Conservation (phyloP, 1,284 basidiomycete genomes). For the Sanghuangporus baumii region DNA sequence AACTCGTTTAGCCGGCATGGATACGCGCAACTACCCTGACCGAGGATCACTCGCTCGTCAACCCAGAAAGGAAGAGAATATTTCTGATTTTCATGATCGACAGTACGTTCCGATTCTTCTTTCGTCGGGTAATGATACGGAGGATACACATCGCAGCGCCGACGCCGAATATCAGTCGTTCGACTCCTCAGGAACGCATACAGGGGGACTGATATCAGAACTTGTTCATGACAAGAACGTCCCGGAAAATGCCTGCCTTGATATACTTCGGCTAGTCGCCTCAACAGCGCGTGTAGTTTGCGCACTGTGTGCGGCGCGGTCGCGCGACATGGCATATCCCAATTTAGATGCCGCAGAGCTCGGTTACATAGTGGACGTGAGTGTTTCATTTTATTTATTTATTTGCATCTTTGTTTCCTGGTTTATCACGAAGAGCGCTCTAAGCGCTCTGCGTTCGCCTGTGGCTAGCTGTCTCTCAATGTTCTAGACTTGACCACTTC, state of each 20-base stretch:
- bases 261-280: conserved; percentile 1
- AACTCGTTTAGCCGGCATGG: not conserved
- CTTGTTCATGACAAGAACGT: not conserved
- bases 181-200: not conserved
- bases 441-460: not conserved
- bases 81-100: conserved; percentile 4
- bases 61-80: not conserved
- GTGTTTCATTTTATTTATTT: conserved; percentile 20
- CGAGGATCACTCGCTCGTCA: not conserved
- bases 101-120: not conserved
- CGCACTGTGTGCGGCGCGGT: conserved; percentile 1
- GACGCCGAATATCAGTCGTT: not conserved
- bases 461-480: not conserved
- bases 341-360: conserved; percentile 27
- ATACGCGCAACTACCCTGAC: not conserved
- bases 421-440: not conserved
- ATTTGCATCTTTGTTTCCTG: not conserved
- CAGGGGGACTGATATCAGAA: not conserved
- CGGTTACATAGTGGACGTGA: conserved; percentile 37
- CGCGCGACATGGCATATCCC: conserved; percentile 4
- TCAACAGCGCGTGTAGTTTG: conserved; percentile 7
- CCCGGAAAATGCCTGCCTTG: not conserved
- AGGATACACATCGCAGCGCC: not conserved
- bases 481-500: not conserved
- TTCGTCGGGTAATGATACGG: not conserved